A percentile compares a stretch with the other conserved stretches of the same genome.
These are phyloP conservation scores for Capniomyces stellatus DNA, from an alignment of 371 early-diverging fungal species.

Conservation along the genomic window DNA sequence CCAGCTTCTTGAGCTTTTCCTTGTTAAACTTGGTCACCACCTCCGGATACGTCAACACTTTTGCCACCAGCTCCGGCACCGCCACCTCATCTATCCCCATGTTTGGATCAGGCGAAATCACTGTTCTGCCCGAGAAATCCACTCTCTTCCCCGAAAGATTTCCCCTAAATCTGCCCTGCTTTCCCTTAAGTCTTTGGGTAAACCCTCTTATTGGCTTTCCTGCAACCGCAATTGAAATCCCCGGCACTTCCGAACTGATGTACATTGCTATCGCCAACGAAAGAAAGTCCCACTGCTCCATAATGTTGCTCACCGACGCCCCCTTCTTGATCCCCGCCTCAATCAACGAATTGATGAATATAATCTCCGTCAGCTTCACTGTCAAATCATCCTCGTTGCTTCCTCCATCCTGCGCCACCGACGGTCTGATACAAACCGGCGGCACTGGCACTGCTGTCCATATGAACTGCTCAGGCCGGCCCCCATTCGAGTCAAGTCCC, in stretches of 20 bases:
- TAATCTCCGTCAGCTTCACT: slow-evolving; percentile 92
- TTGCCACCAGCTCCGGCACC: slow-evolving; percentile 92
- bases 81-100: slow-evolving; percentile 97
- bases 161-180: slow-evolving; percentile 98
- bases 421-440: slow-evolving; percentile 95
- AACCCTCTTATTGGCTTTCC: slow-evolving; percentile 79
- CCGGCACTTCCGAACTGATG: slow-evolving; percentile 92
- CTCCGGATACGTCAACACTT: slow-evolving; percentile 94
- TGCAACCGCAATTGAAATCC: slow-evolving; percentile 36
- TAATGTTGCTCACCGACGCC: slow-evolving; percentile 44
- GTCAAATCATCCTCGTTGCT: slow-evolving; percentile 99
- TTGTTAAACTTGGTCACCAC: slow-evolving; percentile 82
- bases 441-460: slow-evolving; percentile 94
- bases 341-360: slow-evolving; percentile 82
- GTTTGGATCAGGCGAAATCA: slow-evolving; percentile 99
- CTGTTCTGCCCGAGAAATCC: slow-evolving; percentile 98
- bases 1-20: slow-evolving; percentile 51
- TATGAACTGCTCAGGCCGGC: slow-evolving; percentile 81
- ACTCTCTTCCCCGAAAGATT: slow-evolving; percentile 99
- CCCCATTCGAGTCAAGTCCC: slow-evolving; percentile 68
- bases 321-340: slow-evolving; percentile 72
- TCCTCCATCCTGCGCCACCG: slow-evolving; percentile 82
- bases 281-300: slow-evolving; percentile 98
- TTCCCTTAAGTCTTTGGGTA: slow-evolving; percentile 97
- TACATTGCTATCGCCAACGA: slow-evolving; percentile 93